These are phyloP conservation scores for Tolypocladium album DNA, from an alignment of 2,329 filamentous ascomycete species.

Conservation along the genomic window DNA sequence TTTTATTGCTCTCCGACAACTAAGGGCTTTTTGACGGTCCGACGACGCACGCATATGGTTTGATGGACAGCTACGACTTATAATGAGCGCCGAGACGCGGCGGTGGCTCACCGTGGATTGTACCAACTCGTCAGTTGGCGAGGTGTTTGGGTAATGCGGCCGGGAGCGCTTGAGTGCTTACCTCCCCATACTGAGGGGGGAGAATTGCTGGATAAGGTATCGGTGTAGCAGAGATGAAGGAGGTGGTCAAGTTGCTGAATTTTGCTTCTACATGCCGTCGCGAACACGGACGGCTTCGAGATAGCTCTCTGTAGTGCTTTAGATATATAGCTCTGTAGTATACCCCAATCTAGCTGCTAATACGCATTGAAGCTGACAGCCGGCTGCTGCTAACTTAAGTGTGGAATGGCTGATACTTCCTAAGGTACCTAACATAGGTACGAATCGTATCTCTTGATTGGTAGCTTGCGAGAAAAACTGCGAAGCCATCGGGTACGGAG, in stretches of 20 bases:
- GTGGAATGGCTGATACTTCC: neutral
- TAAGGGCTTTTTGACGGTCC: slow-evolving; percentile 4
- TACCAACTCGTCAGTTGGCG: neutral
- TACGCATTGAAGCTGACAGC: slow-evolving; percentile 14
- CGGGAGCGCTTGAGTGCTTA: slow-evolving; percentile 7
- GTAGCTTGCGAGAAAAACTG: too few relatives aligned
- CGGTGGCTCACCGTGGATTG: neutral
- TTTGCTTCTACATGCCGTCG: slow-evolving; percentile 11
- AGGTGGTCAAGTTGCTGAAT: slow-evolving; percentile 8
- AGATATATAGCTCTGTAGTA: slow-evolving; percentile 23
- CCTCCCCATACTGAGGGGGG: neutral
- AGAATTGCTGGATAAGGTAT: neutral
- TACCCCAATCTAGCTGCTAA: slow-evolving; percentile 25
- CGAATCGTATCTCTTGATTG: too few relatives aligned
- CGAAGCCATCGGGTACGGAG: too few relatives aligned
- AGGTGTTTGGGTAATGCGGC: slow-evolving; percentile 12
- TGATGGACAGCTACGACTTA: slow-evolving; percentile 2
- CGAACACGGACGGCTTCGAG: slow-evolving; percentile 5
- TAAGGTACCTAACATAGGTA: too few relatives aligned
- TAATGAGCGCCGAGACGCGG: neutral
- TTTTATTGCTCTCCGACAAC: slow-evolving; percentile 4
- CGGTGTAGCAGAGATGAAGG: neutral
- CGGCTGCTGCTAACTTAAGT: neutral
- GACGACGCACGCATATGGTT: slow-evolving; percentile 5
- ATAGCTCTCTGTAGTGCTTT: slow-evolving; percentile 18